These are phyloP conservation scores for Albophoma yamanashiensis DNA, from an alignment of 2,329 filamentous ascomycete species.

Conservation along the genomic window DNA sequence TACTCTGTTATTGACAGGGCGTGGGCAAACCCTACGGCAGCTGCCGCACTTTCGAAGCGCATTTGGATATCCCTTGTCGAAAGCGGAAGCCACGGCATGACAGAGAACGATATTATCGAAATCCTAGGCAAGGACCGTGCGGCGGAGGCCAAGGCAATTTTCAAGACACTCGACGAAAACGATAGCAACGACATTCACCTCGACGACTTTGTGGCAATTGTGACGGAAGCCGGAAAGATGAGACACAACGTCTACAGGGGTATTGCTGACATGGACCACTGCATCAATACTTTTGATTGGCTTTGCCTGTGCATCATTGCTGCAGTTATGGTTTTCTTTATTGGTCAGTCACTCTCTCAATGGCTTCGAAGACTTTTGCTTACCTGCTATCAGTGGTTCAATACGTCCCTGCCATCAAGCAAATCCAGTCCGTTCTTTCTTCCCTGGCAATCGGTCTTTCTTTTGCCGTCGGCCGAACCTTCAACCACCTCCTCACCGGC, in stretches of 20 bases:
- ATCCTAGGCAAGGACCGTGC: not conserved
- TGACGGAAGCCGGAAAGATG: not conserved
- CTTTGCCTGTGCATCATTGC: not conserved
- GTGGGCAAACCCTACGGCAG: not conserved
- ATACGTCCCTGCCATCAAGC: not conserved
- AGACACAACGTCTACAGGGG: not conserved
- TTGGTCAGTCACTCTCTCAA: not conserved
- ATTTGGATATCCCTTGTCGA: not conserved
- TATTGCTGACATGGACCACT: not conserved
- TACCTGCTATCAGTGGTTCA: not conserved
- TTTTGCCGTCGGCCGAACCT: not conserved
- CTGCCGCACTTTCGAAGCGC: not conserved
- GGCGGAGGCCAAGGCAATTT: not conserved
- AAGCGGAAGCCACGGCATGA: not conserved
- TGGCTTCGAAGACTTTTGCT: not conserved
- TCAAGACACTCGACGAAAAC: not conserved
- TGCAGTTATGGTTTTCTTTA: not conserved
- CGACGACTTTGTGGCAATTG: not conserved
- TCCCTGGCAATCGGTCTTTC: not conserved
- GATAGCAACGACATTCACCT: not conserved
- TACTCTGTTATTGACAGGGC: not conserved
- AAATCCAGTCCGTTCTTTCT: not conserved
- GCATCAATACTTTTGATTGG: not conserved
- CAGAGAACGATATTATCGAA: not conserved
- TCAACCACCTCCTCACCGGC: not conserved